Base-by-base conservation (phyloP, 139 green algal species). In the Closterium sp. region DNA sequence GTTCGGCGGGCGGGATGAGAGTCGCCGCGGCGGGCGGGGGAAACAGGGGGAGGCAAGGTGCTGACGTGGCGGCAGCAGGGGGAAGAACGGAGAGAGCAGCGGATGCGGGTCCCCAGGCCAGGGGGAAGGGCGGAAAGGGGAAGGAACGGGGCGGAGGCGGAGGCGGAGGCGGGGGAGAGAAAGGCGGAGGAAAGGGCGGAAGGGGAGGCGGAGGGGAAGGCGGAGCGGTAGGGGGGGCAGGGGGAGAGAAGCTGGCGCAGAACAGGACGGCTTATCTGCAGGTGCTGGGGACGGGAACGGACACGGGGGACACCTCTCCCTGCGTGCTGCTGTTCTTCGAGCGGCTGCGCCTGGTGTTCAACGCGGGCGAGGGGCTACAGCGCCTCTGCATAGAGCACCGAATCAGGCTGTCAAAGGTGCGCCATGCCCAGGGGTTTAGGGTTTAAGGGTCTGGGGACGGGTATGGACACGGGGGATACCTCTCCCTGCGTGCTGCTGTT, bases 281-380 rank as follows among this genome's bases (percentile, higher is more conserved):
- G 90, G 42, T 95, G 28, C 31, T 95, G 86, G 92, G 92, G 22
- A 95, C 90, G 22, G 92, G 92, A 4, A 90, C 90, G 28, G 92
- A 95, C 85, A 95, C 90, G n/a, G 92, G 91, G 91, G 95, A 97
- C 91, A 96, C 95, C 19, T 94, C 93, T 62, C 97, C 98, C 3
- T 98, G 96, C 11, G 96, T 98, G 9, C 93, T 99, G 70, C 96
- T 99, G 2, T 98, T 99, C 92, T 98, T 99, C 70, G 97, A 99
- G 94, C 96, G 96, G 30, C 94, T 97, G 70, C 96, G 97, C 28
- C 98, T 97, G 89, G 89, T 99, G 27, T 99, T 99, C 96, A 99
- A 99, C 93, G 96, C 95, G n/a, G 97, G 97, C 0, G 98, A 99
- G 92, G 98, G 98, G 11, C 97, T 99, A 29, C 98, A 99, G 94